Base-by-base conservation (phyloP, 495 filamentous ascomycete genomes). In the Penicillium maclennaniae region DNA sequence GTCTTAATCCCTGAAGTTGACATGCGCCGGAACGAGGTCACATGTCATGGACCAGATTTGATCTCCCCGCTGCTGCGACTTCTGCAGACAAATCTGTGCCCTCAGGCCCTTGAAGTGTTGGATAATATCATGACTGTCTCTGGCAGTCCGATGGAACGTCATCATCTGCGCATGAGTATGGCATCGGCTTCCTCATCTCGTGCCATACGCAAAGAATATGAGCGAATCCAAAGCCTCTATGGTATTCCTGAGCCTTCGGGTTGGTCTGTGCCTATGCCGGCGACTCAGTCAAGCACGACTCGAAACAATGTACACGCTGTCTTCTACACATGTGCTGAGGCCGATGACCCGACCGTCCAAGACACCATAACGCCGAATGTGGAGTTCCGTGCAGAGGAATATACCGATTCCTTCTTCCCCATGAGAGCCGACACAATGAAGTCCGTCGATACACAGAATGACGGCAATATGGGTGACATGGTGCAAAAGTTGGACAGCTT, bases 81-180 rank as follows among this genome's bases (percentile, higher is more conserved):
- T 38, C 71, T 99, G 20, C 91, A 96, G 63, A 96, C 93, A 0
- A 89, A 96, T 50, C 91, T 91, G 57, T 96, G 91, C 66, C 87
- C 90, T 55, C 88, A 93, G 63, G 92, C 93, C 16, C 69, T 99
- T 14, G 84, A 89, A 46, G 91, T 97, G 12, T 74, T 99, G 47
- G 93, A 97, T 66, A 86, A 95, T 50, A 92, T 97, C 63, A 90
- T 97, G 81, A 88, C 85, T 26, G 92, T 99, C 75, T 88, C 91
- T 0, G 89, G 89, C 0, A 95, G 91, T 17, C 85, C 91, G 2
- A 89, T 95, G 83, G 92, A 96, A 70, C 87, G 86, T 53, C 89
- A 96, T 59, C 91, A 97, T 59, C 74, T 99, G 40, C 83, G 93
- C 20, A 99, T 97, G 93, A 96, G 90, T 70, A 96, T 97, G 87